Evolutionary conservation across 306 rosid species (phyloP).

Genomic region (Purshia tridentata): DNA sequence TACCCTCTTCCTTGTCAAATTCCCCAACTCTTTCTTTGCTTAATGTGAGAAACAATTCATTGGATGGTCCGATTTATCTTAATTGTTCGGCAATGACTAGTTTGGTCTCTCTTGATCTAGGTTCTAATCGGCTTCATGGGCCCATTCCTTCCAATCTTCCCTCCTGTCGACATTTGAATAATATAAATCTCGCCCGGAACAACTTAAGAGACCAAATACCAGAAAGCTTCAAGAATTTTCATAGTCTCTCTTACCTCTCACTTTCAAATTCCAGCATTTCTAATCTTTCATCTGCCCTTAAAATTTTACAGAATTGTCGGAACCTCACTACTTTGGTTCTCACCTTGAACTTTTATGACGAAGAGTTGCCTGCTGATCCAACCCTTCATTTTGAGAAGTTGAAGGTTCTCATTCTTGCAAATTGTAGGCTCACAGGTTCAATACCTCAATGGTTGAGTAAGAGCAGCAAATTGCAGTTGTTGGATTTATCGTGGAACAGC

Average conservation of each 20-base stretch:
- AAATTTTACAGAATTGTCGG: conserved; percentile 37
- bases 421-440: conserved; percentile 45
- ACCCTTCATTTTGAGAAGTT: conserved; percentile 34
- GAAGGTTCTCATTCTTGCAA: conserved; percentile 45
- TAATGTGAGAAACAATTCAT: conserved; percentile 50
- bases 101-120: conserved; percentile 46
- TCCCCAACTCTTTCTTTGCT: conserved; percentile 31
- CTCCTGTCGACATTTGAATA: conserved; percentile 38
- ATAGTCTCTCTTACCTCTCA: conserved; percentile 41
- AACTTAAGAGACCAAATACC: conserved; percentile 40
- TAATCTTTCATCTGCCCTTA: conserved; percentile 40
- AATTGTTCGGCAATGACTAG: conserved; percentile 43
- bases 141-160: conserved; percentile 43
- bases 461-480: conserved; percentile 37
- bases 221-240: conserved; percentile 41
- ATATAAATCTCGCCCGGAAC: conserved; percentile 46
- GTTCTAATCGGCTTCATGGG: conserved; percentile 44
- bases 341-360: conserved; percentile 44
- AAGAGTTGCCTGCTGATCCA: conserved; percentile 38
- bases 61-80: conserved; percentile 33
- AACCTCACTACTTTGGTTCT: conserved; percentile 53
- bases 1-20: conserved; percentile 42
- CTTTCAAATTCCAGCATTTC: conserved; percentile 38
- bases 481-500: conserved; percentile 56
- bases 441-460: conserved; percentile 49